These are phyloP conservation scores for Chrysopogon serrulatus DNA, from an alignment of 176 grass and related monocot genomes.

Conservation along the genomic window DNA sequence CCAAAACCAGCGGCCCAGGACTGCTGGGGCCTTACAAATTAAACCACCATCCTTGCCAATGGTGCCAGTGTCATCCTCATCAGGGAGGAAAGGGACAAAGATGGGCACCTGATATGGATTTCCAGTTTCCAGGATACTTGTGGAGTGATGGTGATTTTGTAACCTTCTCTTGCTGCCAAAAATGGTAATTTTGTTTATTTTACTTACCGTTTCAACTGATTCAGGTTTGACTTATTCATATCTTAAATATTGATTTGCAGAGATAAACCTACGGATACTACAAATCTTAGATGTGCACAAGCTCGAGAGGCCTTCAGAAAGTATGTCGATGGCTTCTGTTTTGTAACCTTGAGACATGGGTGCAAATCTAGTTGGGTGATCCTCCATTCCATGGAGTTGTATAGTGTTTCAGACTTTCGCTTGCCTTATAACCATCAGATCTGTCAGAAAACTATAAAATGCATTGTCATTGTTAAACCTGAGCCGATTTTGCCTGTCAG, in stretches of 20 bases:
- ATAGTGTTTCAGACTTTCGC: neutral
- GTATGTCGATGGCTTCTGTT: neutral
- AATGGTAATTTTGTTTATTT: neutral
- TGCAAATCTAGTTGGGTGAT: neutral
- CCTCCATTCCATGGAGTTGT: neutral
- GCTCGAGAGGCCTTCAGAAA: neutral
- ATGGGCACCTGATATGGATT: neutral
- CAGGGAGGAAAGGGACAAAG: neutral
- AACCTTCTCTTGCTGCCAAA: neutral
- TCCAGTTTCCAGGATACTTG: neutral
- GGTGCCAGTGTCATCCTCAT: neutral
- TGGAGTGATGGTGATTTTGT: conserved; percentile 45
- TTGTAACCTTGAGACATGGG: neutral
- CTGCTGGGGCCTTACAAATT: conserved; percentile 37
- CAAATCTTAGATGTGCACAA: neutral
- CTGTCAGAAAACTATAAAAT: neutral
- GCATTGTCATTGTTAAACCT: neutral
- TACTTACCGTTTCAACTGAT: neutral
- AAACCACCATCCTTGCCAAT: conserved; percentile 6
- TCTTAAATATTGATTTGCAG: neutral
- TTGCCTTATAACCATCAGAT: neutral
- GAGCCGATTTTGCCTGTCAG: neutral
- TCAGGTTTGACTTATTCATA: neutral
- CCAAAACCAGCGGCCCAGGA: neutral
- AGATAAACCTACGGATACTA: neutral